Evolutionary conservation across 129 eudicot genomes (phyloP).

Genomic region (Flaveria robusta): DNA sequence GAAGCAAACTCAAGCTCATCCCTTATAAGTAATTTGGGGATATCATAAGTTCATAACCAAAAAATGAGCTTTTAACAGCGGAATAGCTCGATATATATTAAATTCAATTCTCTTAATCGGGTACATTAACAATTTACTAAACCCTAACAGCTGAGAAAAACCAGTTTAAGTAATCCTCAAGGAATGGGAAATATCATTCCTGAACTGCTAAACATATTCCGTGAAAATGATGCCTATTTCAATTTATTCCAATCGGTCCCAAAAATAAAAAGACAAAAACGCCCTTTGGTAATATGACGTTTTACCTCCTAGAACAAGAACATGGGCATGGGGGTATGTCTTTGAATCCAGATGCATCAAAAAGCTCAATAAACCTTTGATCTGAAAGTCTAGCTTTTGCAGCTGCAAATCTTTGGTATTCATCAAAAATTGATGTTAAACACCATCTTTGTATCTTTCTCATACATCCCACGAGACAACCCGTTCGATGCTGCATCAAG

Average conservation of each 20-base stretch:
- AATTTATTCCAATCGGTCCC: conserved; percentile 33
- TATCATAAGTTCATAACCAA: not conserved
- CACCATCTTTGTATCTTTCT: conserved; percentile 89
- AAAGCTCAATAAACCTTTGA: conserved; percentile 85
- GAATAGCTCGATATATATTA: conserved; percentile 17
- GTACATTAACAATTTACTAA: conserved; percentile 34
- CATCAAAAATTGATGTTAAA: conserved; percentile 79
- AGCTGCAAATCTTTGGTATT: conserved; percentile 93
- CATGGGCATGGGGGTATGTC: conserved; percentile 57
- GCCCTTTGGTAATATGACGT: conserved; percentile 10
- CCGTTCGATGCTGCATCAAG: conserved; percentile 83
- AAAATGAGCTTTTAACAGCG: conserved; percentile 7
- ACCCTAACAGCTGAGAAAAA: conserved; percentile 33
- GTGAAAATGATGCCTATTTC: conserved; percentile 25
- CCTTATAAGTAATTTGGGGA: not conserved
- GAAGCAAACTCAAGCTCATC: not conserved
- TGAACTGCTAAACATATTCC: conserved; percentile 38
- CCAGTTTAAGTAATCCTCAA: conserved; percentile 28
- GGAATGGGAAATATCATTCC: conserved; percentile 39
- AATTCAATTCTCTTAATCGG: conserved; percentile 6
- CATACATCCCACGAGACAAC: conserved; percentile 81
- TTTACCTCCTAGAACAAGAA: conserved; percentile 53
- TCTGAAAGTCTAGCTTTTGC: conserved; percentile 88
- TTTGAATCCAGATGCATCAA: conserved; percentile 65
- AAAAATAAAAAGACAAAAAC: conserved; percentile 18